Percentiles rank a stretch among this genome's conserved stretches.
phyloP scores from a whole-genome alignment of 805 yeast species.

The Lipomyces sp. region DNA sequence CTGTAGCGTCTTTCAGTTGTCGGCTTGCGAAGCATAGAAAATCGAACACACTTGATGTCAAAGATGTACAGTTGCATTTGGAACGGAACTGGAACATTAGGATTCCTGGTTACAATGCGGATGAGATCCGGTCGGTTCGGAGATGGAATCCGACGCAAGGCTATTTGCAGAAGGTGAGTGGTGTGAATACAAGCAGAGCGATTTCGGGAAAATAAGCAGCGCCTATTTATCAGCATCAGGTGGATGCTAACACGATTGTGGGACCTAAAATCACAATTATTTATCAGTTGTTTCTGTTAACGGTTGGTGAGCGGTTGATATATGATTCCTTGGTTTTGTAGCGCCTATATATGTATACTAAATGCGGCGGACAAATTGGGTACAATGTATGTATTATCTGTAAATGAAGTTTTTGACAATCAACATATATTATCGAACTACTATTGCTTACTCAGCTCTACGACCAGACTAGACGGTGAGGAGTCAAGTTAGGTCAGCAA shows the following conservation, averaged over 20 bases:
- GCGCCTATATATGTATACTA: neutral
- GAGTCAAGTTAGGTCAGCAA: no score
- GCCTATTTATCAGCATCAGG: neutral
- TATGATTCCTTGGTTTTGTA: slow-evolving; percentile 1
- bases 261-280: neutral
- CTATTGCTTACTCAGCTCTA: no score
- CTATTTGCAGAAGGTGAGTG: slow-evolving; percentile 48
- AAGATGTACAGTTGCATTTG: slow-evolving; percentile 88
- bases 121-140: slow-evolving; percentile 71
- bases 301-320: neutral
- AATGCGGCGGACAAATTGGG: neutral
- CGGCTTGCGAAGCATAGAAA: slow-evolving; percentile 93
- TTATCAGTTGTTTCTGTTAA: neutral
- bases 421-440: neutral
- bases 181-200: slow-evolving; percentile 35
- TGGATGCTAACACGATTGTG: neutral
- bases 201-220: slow-evolving; percentile 30
- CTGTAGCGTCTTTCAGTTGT: slow-evolving; percentile 92
- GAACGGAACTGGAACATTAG: slow-evolving; percentile 94
- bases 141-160: slow-evolving; percentile 48
- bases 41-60: slow-evolving; percentile 81
- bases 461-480: no score
- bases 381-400: neutral
- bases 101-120: slow-evolving; percentile 90
- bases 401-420: neutral